Evolutionary conservation across 2,329 filamentous ascomycete genomes (phyloP).

Genomic region (Colletotrichum cordylinicola): DNA sequence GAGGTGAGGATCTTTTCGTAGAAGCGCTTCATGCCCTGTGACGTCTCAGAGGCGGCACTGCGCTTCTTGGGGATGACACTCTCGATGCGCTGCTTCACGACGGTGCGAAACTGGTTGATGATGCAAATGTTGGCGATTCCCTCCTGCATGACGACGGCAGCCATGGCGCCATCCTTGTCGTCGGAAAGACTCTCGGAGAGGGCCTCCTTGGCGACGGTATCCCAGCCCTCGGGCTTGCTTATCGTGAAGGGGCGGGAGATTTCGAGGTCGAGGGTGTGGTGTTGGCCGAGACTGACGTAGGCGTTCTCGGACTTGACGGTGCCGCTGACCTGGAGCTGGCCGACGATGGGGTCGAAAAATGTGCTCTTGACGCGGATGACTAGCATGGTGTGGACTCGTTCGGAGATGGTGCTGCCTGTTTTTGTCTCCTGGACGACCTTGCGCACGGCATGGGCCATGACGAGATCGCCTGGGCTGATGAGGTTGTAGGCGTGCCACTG

Average conservation of each 20-base stretch:
- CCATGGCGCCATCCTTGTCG: conserved; percentile 80
- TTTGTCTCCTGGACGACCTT: conserved; percentile 57
- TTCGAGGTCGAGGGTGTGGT: conserved; percentile 79
- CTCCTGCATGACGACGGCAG: conserved; percentile 94
- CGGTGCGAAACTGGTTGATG: conserved; percentile 80
- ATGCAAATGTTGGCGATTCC: conserved; percentile 83
- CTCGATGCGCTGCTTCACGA: conserved; percentile 75
- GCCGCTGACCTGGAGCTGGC: conserved; percentile 62
- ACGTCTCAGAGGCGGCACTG: conserved; percentile 67
- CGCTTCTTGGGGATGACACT: conserved; percentile 72
- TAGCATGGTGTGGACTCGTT: conserved; percentile 63
- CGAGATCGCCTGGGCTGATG: conserved; percentile 57
- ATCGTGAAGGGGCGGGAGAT: conserved; percentile 87
- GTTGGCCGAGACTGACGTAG: conserved; percentile 58
- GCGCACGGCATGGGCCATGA: conserved; percentile 61
- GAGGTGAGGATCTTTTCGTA: conserved; percentile 79
- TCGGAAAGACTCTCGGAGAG: conserved; percentile 81
- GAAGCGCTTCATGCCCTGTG: conserved; percentile 77
- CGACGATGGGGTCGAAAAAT: conserved; percentile 62
- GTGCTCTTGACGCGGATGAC: conserved; percentile 62
- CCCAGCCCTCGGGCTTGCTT: conserved; percentile 82
- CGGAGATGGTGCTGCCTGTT: conserved; percentile 51
- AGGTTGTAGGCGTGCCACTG: conserved; percentile 69
- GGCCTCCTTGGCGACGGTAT: conserved; percentile 82
- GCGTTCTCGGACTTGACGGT: conserved; percentile 58